Evolutionary conservation across 441 rosid genomes (phyloP).

Genomic region (Adansonia grandidieri): DNA sequence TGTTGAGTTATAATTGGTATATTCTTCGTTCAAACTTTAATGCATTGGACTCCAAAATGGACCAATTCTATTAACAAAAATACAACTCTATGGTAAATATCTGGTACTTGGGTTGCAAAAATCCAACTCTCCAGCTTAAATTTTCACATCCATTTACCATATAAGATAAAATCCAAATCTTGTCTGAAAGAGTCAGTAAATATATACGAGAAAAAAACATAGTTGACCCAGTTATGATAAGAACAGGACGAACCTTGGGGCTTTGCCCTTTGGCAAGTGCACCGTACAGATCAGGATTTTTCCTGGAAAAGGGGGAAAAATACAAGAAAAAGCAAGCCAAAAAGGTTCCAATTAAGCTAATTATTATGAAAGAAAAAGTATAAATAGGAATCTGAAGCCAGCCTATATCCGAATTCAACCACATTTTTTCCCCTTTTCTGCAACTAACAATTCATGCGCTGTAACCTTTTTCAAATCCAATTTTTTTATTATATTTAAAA

Average conservation of each 20-base stretch:
- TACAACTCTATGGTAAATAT: neutral
- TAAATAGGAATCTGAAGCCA: neutral
- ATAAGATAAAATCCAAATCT: neutral
- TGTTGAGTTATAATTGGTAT: neutral
- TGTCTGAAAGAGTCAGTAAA: neutral
- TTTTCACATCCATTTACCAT: neutral
- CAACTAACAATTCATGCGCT: neutral
- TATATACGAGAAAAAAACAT: neutral
- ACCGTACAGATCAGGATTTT: conserved; percentile 57
- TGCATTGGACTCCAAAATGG: neutral
- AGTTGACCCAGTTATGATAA: neutral
- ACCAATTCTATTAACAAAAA: no score
- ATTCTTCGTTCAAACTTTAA: neutral
- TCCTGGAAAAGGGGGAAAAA: conserved; percentile 44
- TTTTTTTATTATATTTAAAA: neutral
- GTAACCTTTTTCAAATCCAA: neutral
- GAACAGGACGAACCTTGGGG: conserved; percentile 66
- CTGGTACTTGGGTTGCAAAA: neutral
- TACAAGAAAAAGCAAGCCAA: neutral
- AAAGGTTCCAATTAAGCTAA: neutral
- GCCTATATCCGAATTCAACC: neutral
- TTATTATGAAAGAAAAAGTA: neutral
- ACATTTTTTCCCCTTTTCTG: neutral
- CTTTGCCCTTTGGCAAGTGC: conserved; percentile 73
- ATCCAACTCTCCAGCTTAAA: neutral